These are phyloP conservation scores for Stephania yunnanensis DNA, from an alignment of 164 flowering plant genomes.

Conservation along the genomic window DNA sequence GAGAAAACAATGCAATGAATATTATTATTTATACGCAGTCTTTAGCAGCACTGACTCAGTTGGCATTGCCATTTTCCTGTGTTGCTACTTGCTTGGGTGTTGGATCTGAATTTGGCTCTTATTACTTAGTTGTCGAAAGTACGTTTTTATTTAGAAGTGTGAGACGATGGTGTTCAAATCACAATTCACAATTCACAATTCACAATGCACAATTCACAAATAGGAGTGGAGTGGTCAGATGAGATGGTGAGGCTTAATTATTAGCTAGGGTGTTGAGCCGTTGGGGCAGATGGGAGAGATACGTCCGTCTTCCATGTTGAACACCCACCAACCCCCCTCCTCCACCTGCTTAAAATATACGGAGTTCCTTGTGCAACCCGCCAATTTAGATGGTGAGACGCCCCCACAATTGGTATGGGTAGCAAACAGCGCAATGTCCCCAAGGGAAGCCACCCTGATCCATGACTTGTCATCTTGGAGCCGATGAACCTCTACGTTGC, in stretches of 20 bases:
- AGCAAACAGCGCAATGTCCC: neutral
- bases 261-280: neutral
- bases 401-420: neutral
- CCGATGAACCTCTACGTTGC: neutral
- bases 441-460: neutral
- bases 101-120: too few species aligned
- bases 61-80: too few species aligned
- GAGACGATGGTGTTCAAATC: too few species aligned
- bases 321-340: neutral
- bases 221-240: too few species aligned
- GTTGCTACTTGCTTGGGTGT: too few species aligned
- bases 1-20: neutral
- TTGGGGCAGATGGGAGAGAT: neutral
- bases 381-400: neutral
- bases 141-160: too few species aligned
- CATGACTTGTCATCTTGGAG: neutral
- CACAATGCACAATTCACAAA: too few species aligned
- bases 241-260: too few species aligned
- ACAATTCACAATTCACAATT: too few species aligned
- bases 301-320: constrained; percentile 6
- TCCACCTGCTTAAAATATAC: neutral
- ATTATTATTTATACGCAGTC: neutral
- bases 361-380: constrained; percentile 3
- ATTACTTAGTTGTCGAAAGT: too few species aligned
- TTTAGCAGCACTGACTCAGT: too few species aligned